Base-by-base conservation (phyloP, 1,284 basidiomycete species). In the Marasmius tenuissimus region DNA sequence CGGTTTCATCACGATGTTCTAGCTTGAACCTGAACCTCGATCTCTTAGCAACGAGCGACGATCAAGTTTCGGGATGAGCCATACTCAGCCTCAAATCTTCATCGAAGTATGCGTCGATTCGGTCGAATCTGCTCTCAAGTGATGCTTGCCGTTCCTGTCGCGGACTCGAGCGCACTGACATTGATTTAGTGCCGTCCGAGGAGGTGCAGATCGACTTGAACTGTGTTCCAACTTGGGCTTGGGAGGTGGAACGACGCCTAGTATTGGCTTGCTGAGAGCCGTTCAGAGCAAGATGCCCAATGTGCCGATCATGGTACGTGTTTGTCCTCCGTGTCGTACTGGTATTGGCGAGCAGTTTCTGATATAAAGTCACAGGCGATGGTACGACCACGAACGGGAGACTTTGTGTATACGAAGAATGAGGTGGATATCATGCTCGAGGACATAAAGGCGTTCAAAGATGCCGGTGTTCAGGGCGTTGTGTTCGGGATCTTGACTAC, bases 31-130 rank as follows among this genome's bases (percentile, higher is more conserved):
- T 27, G 27, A 27, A 27, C 27, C 27, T 12, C n/a, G 6, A 42
- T n/a, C 40, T 12, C 40, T 22, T 52, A 16, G 7, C n/a, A n/a
- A 37, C 22, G n/a, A 8, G 12, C 18, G 16, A 33, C n/a, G 8
- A 35, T 49, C 22, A 35, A 16, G 45, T 14, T 22, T 22, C 57
- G 20, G 18, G 12, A 50, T 20, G 7, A 22, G 16, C 2, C 22
- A 12, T 18, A 18, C 42, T 3, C 11, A 8, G 16, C 16, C 50
- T 40, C 22, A 37, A 34, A 40, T 65, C 14, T 35, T 79, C 20
- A 76, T 93, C 59, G 91, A 93, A 75, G 86, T 93, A 64, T 93
- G 91, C 69, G 79, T 93, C 47, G 91, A 93, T 76, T 93, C 91
- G 4, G 82, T 91, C 16, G 84, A 87, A 67, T 92, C 90, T 16